Conservation (phyloP, 2,329 filamentous ascomycete species). For the Epichloe uncinata region DNA sequence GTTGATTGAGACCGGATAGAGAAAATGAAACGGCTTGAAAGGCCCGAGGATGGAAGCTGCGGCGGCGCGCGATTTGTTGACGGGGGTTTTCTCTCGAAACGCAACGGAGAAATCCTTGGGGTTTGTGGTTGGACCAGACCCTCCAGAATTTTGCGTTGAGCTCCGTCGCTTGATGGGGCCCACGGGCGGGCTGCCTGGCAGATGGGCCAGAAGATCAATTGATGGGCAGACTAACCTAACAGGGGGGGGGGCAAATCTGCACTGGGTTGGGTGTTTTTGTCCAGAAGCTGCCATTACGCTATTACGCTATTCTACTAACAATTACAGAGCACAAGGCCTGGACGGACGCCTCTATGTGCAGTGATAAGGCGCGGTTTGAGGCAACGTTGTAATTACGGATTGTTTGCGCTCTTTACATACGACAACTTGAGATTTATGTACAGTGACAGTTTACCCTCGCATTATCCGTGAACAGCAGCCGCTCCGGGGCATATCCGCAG, state of each 20-base stretch:
- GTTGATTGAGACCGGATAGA: conserved; percentile 7
- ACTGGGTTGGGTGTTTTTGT: background rate
- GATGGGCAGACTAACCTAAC: background rate
- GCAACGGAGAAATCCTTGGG: conserved; percentile 23
- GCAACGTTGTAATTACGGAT: too few species aligned
- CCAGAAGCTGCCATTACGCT: background rate
- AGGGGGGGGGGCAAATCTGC: background rate
- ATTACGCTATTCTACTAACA: too few species aligned
- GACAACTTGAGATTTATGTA: too few species aligned
- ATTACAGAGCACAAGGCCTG: too few species aligned
- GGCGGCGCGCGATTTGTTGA: conserved; percentile 19
- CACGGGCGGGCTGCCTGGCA: background rate
- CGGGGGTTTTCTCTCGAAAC: conserved; percentile 17
- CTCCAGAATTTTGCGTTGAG: conserved; percentile 30
- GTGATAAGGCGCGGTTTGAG: too few species aligned
- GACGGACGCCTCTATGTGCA: too few species aligned
- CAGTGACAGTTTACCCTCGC: too few species aligned
- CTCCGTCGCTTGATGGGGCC: conserved; percentile 19
- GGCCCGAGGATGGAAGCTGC: conserved; percentile 2
- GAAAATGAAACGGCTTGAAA: conserved; percentile 6
- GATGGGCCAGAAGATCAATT: background rate
- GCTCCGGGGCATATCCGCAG: too few species aligned
- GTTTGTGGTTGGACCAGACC: conserved; percentile 12
- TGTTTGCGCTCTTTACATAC: too few species aligned
- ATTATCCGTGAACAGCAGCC: too few species aligned